A percentile compares a stretch with the other conserved stretches of the same genome.
Conservation (phyloP, 1,284 basidiomycete species). For the Sporisorium iseilematis-ciliati region DNA sequence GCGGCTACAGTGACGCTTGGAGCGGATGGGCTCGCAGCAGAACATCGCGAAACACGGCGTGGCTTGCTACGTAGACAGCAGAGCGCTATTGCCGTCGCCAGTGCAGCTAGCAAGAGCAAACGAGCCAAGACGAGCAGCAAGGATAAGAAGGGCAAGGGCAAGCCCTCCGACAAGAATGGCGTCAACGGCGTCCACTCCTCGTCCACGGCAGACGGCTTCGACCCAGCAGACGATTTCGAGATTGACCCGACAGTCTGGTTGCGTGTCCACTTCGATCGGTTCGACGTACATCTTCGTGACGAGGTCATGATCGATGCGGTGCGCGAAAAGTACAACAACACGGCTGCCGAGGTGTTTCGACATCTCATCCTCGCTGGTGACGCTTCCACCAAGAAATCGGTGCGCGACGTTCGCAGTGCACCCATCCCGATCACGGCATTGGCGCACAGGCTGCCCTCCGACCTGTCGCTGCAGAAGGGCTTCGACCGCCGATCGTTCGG, state of each 20-base stretch:
- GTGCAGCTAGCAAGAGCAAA: conserved; percentile 40
- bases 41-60: conserved; percentile 42
- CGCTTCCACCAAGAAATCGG: conserved; percentile 73
- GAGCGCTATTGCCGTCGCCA: conserved; percentile 40
- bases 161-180: conserved; percentile 33
- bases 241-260: conserved; percentile 76
- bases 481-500: conserved; percentile 56
- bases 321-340: conserved; percentile 61
- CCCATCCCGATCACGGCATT: conserved; percentile 64
- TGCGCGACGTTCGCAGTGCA: conserved; percentile 39
- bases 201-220: conserved; percentile 23
- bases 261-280: conserved; percentile 87
- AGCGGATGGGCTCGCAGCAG: conserved; percentile 32
- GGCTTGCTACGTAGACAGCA: conserved; percentile 52
- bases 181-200: conserved; percentile 28
- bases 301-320: conserved; percentile 70
- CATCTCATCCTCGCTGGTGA: conserved; percentile 54
- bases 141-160: conserved; percentile 42
- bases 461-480: conserved; percentile 73
- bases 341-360: conserved; percentile 63
- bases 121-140: conserved; percentile 36
- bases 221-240: conserved; percentile 47
- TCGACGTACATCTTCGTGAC: conserved; percentile 88
- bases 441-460: conserved; percentile 70
- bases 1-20: conserved; percentile 23